Base-by-base conservation (phyloP, 306 rosid genomes). In the Casuarina equisetifolia region DNA sequence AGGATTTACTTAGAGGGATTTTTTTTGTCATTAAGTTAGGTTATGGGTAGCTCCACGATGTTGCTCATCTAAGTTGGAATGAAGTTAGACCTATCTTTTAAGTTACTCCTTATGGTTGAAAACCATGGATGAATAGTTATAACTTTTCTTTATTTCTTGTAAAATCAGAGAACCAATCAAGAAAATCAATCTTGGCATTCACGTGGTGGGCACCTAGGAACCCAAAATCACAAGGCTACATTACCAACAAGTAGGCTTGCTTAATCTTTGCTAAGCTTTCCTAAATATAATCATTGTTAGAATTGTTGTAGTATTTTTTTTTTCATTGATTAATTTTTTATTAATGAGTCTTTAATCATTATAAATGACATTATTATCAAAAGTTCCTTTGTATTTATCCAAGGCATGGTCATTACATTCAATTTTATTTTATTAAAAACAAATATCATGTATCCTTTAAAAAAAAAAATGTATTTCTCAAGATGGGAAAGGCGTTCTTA, bases 91-190 rank as follows among this genome's bases (percentile, higher is more conserved):
- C 76, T 49, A 76, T 55, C 55, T 82, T 79, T 79, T 79, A 80
- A 76, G 36, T 50, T 11, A 53, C 69, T 80, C 61, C 76, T 78
- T 76, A 81, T 77, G 79, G 70, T 82, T 79, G 87, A 49, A 78
- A 81, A 63, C 67, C 66, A 75, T 50, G 66, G 67, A 36, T 66
- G 48, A 74, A 83, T 74, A 77, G 76, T 73, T 25, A 64, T 9
- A 3, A 76, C 66, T 74, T 42, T 57, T 80, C 68, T 35, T 48
- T 75, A 12, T 83, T 68, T 45, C 48, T 77, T 42, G 70, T 82
- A 13, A 77, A 61, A 48, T 10, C 69, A 44, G 77, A 51, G 32
- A 25, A 78, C 45, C 52, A 45, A 16, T 75, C 61, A 7, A 20
- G 44, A 25, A 79, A 79, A 50, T 52, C 25, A 10, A 57, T 52